Conservation (phyloP, 148 eudicot genomes). For the Salicornia ramosissima region DNA sequence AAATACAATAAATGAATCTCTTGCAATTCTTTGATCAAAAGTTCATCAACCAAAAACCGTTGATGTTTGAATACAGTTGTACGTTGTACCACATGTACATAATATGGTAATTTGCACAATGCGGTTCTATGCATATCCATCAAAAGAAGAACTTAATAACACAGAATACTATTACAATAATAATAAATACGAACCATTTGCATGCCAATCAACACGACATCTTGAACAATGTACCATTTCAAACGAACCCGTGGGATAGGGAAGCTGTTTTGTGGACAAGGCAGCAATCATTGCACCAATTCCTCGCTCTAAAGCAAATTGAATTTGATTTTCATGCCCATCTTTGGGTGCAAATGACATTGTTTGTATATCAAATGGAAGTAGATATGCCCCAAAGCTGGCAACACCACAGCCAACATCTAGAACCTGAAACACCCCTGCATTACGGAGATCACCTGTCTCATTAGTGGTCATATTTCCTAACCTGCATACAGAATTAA, state of each 20-base stretch:
- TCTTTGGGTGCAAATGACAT: constrained; percentile 99
- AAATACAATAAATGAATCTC: too few species aligned
- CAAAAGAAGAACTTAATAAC: background rate
- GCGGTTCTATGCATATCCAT: background rate
- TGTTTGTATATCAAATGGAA: constrained; percentile 69
- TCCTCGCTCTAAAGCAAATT: constrained; percentile 93
- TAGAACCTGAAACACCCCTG: constrained; percentile 83
- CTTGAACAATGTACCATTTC: constrained; percentile 98
- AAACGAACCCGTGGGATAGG: constrained; percentile 82
- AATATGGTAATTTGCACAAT: too few species aligned
- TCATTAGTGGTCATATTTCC: constrained; percentile 89
- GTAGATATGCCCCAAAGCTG: constrained; percentile 87
- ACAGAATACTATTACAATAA: background rate
- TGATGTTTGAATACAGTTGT: too few species aligned
- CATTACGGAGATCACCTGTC: constrained; percentile 70
- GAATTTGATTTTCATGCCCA: constrained; percentile 95
- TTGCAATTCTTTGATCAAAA: too few species aligned
- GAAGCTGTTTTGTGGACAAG: constrained; percentile 83
- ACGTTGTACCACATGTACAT: too few species aligned
- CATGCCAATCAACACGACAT: constrained; percentile 96
- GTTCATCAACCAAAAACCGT: too few species aligned
- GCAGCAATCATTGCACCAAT: constrained; percentile 92
- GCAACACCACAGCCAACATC: constrained; percentile 99
- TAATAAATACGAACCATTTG: constrained; percentile 52
- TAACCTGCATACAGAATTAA: constrained; percentile 50